A percentile compares a stretch with the other conserved stretches of the same genome.
Evolutionary conservation across 345 rosid species (phyloP).

Genomic region (Laguncularia racemosa): DNA sequence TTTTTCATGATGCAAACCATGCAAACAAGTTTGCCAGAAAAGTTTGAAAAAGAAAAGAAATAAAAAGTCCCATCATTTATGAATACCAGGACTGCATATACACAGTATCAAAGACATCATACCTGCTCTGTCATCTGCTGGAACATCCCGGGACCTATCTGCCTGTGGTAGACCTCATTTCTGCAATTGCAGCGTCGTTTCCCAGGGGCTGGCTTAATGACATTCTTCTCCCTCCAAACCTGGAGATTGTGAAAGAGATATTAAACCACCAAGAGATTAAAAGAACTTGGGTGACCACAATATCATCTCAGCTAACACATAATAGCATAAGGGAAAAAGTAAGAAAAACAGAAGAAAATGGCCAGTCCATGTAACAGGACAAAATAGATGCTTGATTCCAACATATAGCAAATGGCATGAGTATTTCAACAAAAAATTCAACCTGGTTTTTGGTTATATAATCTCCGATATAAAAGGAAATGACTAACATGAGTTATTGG

Average conservation of each 20-base stretch:
- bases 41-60: too few species aligned
- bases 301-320: neutral
- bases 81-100: neutral
- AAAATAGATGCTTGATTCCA: neutral
- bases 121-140: constrained; percentile 99
- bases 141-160: constrained; percentile 99
- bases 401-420: too few species aligned
- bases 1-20: too few species aligned
- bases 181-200: constrained; percentile 94
- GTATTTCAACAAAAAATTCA: neutral
- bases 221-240: constrained; percentile 99
- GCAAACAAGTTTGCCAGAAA: too few species aligned
- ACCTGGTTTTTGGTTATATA: neutral
- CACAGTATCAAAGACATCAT: neutral
- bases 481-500: too few species aligned
- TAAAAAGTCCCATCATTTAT: neutral
- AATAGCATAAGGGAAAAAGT: too few species aligned
- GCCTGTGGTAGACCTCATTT: constrained; percentile 95
- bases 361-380: too few species aligned
- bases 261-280: neutral
- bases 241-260: constrained; percentile 14
- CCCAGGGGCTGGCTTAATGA: constrained; percentile 89
- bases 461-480: too few species aligned
- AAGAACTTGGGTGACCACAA: constrained; percentile 3
- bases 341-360: too few species aligned